phyloP scores from a whole-genome alignment of 352 stramenopile species.

The Peronosclerospora sorghi region DNA sequence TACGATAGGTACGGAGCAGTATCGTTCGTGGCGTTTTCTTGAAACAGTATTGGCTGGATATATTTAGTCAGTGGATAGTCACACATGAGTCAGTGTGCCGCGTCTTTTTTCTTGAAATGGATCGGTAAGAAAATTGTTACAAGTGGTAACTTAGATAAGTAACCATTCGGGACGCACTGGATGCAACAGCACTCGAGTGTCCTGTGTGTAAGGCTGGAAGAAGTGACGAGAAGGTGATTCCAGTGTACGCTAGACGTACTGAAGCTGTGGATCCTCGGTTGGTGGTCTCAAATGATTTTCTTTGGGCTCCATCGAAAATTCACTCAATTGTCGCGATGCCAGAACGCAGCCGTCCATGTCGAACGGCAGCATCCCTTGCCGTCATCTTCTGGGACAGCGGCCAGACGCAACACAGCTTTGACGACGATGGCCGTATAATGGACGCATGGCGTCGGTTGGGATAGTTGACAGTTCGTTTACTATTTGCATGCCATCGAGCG shows the following conservation, averaged over 20 bases:
- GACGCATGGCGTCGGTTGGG: conserved; percentile 6
- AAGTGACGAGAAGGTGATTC: conserved; percentile 83
- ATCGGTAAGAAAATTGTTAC: no score
- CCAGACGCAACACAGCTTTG: conserved; percentile 50
- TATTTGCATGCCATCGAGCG: not conserved
- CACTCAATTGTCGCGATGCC: not conserved
- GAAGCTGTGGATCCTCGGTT: conserved; percentile 57
- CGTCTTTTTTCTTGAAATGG: no score
- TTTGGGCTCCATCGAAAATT: no score
- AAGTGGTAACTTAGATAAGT: no score
- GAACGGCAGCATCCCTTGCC: conserved; percentile 31
- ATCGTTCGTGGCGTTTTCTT: no score
- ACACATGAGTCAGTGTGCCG: no score
- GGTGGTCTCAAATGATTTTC: no score
- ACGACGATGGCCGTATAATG: conserved; percentile 34
- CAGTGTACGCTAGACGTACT: conserved; percentile 72
- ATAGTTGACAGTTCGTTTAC: not conserved
- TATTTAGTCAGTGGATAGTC: no score
- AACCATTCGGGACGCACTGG: no score
- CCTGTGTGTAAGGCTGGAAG: conserved; percentile 88
- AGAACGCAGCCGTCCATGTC: conserved; percentile 18
- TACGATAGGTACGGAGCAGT: no score
- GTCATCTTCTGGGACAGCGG: conserved; percentile 48
- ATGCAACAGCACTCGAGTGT: conserved; percentile 74
- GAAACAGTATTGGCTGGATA: no score